Base-by-base conservation (phyloP, 352 stramenopile species). In the Plasmopara halstedii region DNA sequence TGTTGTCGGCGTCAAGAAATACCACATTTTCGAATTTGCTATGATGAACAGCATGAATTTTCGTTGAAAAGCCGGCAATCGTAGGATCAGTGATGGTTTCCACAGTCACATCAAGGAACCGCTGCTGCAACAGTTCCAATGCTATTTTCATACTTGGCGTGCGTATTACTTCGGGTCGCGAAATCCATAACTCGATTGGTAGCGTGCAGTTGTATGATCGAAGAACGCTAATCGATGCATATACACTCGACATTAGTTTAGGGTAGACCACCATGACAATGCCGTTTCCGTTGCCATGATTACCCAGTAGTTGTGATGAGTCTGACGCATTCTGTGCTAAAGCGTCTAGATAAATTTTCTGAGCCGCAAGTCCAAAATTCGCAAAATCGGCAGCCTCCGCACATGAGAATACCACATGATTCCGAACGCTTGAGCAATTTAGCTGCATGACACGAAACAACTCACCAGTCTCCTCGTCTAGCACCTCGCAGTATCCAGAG, bases 181-280 rank as follows among this genome's bases (percentile, higher is more conserved):
- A 65, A 18, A 77, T 74, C 75, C 75, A 90, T 3, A 90, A 40
- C 54, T 90, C 78, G n/a, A 90, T 77, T 1, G 69, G 67, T 3
- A 88, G 62, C 18, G 62, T 57, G 46, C 75, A 90, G n/a, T 60
- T 53, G 10, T 70, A 57, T 0, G 52, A 62, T 0, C 73, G 69
- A 23, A 90, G 54, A 7, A 58, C 46, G 4, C 62, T 68, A 41
- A 87, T 67, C 21, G 63, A 79, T 13, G 73, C 78, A 45, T 83
- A 89, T 10, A 63, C 75, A 34, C 73, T 86, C 9, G 74, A 73
- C 49, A 90, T 46, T 14, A 86, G 51, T 55, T 83, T 81, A 11
- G 73, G 70, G 41, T 88, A 87, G 22, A 87, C 65, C 6, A 84
- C 66, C 47, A 88, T 73, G 37, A 85, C 67, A 33, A 88, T 83